These are phyloP conservation scores for Claviceps arundinis DNA, from an alignment of 2,329 filamentous ascomycete genomes.

Conservation along the genomic window DNA sequence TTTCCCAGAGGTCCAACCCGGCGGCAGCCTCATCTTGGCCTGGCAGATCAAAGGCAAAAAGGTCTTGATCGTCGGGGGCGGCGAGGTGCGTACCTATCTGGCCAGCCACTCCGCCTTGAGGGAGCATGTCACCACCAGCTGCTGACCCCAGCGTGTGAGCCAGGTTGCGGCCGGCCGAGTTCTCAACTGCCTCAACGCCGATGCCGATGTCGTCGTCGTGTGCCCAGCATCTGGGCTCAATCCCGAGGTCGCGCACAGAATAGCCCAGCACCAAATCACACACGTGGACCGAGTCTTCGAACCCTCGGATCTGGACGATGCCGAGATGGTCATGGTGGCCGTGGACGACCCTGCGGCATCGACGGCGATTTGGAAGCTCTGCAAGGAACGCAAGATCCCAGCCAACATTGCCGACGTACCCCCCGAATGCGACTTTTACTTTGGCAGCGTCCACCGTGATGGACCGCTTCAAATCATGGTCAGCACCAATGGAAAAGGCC, in stretches of 20 bases:
- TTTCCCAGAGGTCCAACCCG: constrained; percentile 75
- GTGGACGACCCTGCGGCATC: constrained; percentile 91
- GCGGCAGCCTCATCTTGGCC: constrained; percentile 84
- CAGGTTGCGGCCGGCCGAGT: constrained; percentile 94
- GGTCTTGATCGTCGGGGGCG: constrained; percentile 86
- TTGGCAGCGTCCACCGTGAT: constrained; percentile 88
- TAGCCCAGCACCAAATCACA: constrained; percentile 60
- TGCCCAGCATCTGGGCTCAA: constrained; percentile 71
- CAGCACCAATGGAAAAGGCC: constrained; percentile 93
- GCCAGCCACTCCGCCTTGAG: neutral
- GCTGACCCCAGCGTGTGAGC: constrained; percentile 3
- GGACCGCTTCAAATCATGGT: constrained; percentile 97
- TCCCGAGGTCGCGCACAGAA: constrained; percentile 73
- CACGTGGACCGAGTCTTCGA: constrained; percentile 77
- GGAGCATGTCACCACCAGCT: neutral
- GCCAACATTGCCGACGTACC: constrained; percentile 97
- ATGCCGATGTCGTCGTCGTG: constrained; percentile 78
- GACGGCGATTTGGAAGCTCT: constrained; percentile 81
- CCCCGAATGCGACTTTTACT: constrained; percentile 96
- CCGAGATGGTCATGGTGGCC: constrained; percentile 82
- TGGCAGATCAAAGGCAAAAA: constrained; percentile 89
- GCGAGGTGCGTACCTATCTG: constrained; percentile 52
- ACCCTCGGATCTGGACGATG: constrained; percentile 68
- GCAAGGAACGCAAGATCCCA: constrained; percentile 69
- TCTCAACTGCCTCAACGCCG: constrained; percentile 85